These are phyloP conservation scores for Xenoacremonium recifei DNA, from an alignment of 2,329 filamentous ascomycete genomes.

Conservation along the genomic window DNA sequence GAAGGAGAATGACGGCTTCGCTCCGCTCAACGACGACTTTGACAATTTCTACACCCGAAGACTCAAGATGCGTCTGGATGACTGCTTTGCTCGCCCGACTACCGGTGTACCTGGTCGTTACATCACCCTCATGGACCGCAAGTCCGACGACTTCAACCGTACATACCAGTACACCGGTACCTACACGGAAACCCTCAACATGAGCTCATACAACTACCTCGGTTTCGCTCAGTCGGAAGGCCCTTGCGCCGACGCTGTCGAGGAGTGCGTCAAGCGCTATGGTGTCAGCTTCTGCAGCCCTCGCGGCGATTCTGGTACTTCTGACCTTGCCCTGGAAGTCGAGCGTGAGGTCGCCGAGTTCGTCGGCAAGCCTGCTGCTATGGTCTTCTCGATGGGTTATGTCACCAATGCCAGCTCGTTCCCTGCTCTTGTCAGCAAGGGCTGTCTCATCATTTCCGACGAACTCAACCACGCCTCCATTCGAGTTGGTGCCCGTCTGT, in stretches of 20 bases:
- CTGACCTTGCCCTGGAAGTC: conserved; percentile 83
- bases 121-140: conserved; percentile 89
- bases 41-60: conserved; percentile 97
- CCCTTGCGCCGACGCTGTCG: conserved; percentile 89
- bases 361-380: conserved; percentile 89
- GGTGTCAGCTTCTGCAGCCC: conserved; percentile 81
- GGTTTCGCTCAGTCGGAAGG: conserved; percentile 97
- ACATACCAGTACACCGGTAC: conserved; percentile 88
- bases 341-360: conserved; percentile 88
- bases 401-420: conserved; percentile 94
- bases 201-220: conserved; percentile 99
- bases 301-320: conserved; percentile 79
- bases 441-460: conserved; percentile 91
- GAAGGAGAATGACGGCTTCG: conserved; percentile 82
- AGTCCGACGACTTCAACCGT: conserved; percentile 87
- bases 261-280: conserved; percentile 81
- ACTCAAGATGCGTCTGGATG: conserved; percentile 91
- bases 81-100: conserved; percentile 90
- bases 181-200: conserved; percentile 90
- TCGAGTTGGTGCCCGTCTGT: conserved; percentile 89
- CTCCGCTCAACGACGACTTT: conserved; percentile 94
- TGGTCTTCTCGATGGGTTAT: conserved; percentile 99
- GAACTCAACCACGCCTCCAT: conserved; percentile 98
- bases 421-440: conserved; percentile 87
- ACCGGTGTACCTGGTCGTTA: conserved; percentile 92